Conservation (phyloP, 805 yeast genomes). For the Candida ipomoeae region DNA sequence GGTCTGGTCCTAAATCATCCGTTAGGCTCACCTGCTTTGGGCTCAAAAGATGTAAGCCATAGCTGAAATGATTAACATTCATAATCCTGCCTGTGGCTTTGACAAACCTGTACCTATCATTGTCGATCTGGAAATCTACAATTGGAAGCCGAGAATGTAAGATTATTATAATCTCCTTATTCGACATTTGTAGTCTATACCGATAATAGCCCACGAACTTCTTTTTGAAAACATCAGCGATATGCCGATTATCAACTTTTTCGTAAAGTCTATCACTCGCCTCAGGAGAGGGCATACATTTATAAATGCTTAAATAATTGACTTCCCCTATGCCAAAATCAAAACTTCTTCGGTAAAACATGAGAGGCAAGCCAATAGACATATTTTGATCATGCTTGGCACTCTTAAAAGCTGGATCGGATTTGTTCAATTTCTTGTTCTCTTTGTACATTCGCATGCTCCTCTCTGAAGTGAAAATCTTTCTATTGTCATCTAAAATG, state of each 20-base stretch:
- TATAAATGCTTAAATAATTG: constrained; percentile 7
- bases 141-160: constrained; percentile 11
- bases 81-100: constrained; percentile 1
- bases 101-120: constrained; percentile 11
- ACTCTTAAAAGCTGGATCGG: constrained; percentile 4
- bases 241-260: constrained; percentile 8
- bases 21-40: constrained; percentile 9
- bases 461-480: constrained; percentile 11
- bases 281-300: constrained; percentile 12
- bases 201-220: constrained; percentile 9
- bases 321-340: constrained; percentile 11
- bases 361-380: constrained; percentile 13
- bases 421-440: neutral
- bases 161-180: constrained; percentile 8
- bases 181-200: constrained; percentile 9
- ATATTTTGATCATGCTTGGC: constrained; percentile 13
- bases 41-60: constrained; percentile 10
- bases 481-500: constrained; percentile 5
- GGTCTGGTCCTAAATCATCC: constrained; percentile 9
- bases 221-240: constrained; percentile 11
- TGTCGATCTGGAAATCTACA: constrained; percentile 9
- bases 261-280: constrained; percentile 11
- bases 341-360: constrained; percentile 7
- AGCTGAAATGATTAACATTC: constrained; percentile 5
- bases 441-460: constrained; percentile 11